Evolutionary conservation across 2,329 filamentous ascomycete genomes (phyloP).

Genomic region (Grosmannia clavigera): DNA sequence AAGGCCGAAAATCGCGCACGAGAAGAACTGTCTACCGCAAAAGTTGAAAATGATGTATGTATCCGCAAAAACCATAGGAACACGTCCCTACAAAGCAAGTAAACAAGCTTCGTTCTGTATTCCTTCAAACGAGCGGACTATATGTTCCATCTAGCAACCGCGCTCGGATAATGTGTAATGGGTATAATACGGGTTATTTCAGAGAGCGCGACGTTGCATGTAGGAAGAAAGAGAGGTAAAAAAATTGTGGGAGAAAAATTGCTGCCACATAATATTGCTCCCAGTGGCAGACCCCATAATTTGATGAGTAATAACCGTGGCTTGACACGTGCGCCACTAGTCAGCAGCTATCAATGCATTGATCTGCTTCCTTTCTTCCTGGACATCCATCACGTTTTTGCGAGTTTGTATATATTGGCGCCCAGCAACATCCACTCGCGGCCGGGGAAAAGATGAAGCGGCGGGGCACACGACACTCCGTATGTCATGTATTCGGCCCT

Average conservation of each 20-base stretch:
- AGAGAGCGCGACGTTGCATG: constrained; percentile 12
- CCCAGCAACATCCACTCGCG: neutral
- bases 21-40: neutral
- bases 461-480: neutral
- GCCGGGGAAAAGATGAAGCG: neutral
- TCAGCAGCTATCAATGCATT: too few species aligned
- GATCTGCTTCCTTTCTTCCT: too few species aligned
- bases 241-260: neutral
- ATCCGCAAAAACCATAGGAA: constrained; percentile 16
- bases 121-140: constrained; percentile 17
- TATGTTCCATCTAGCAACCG: constrained; percentile 15
- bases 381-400: neutral
- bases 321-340: neutral
- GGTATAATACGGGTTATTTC: neutral
- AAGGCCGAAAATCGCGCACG: neutral
- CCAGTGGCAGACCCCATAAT: neutral
- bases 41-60: constrained; percentile 5
- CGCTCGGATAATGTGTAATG: neutral
- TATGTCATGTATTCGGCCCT: neutral
- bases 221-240: neutral
- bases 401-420: neutral
- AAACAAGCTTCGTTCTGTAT: constrained; percentile 8
- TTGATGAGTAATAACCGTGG: neutral
- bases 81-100: constrained; percentile 9
- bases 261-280: neutral